A percentile compares a stretch with the other conserved stretches of the same genome.
Conservation (phyloP, 2,329 filamentous ascomycete genomes). For the Colletotrichum spaethianum region DNA sequence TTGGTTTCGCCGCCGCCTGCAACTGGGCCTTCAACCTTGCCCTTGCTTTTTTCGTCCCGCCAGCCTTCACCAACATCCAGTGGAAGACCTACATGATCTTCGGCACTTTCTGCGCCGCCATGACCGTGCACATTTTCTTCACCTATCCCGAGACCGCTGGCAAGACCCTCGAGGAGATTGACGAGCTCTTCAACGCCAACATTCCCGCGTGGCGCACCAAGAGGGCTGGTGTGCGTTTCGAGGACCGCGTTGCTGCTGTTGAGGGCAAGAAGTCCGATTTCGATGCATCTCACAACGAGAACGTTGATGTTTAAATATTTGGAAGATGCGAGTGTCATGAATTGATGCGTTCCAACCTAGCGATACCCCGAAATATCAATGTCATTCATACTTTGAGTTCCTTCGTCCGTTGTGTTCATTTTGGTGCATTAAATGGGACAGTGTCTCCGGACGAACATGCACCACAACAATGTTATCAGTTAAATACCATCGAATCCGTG, state of each 20-base stretch:
- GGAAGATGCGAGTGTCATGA: too few relatives aligned
- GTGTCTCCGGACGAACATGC: neutral
- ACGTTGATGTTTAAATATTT: neutral
- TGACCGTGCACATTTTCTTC: slow-evolving; percentile 45
- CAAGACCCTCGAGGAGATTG: slow-evolving; percentile 44
- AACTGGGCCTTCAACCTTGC: slow-evolving; percentile 68
- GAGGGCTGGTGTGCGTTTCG: slow-evolving; percentile 22
- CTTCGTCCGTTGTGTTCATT: neutral
- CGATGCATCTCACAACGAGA: slow-evolving; percentile 13
- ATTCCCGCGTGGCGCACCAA: slow-evolving; percentile 31
- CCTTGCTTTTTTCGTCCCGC: slow-evolving; percentile 63
- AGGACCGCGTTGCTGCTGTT: slow-evolving; percentile 25
- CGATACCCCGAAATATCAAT: neutral
- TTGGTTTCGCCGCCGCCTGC: slow-evolving; percentile 65
- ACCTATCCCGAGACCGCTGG: slow-evolving; percentile 49
- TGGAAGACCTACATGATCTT: slow-evolving; percentile 47
- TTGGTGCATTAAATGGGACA: neutral
- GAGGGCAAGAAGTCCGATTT: slow-evolving; percentile 20
- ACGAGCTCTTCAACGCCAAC: slow-evolving; percentile 41
- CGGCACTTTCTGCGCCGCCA: slow-evolving; percentile 38
- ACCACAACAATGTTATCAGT: neutral
- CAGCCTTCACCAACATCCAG: slow-evolving; percentile 45
- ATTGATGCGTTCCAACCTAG: neutral
- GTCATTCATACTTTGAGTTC: neutral
- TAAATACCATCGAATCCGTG: too few relatives aligned